These are phyloP conservation scores for Podaxis mareebaensis DNA, from an alignment of 768 basidiomycete genomes.

Conservation along the genomic window DNA sequence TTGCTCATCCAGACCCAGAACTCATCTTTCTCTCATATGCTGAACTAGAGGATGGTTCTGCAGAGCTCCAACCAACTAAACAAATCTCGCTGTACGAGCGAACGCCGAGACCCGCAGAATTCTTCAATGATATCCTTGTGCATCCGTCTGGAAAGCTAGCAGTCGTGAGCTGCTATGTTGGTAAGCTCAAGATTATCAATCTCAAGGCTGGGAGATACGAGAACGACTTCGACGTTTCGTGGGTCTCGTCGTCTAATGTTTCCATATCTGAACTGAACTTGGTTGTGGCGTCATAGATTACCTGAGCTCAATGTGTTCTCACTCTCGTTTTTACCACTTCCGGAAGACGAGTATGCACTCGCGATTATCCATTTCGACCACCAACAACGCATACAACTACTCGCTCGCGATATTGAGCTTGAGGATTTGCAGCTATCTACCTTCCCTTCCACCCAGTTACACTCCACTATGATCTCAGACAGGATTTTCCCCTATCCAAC, in stretches of 20 bases:
- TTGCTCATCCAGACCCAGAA: slow-evolving; percentile 77
- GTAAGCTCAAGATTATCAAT: slow-evolving; percentile 65
- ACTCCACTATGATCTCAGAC: slow-evolving; percentile 52
- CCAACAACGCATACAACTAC: slow-evolving; percentile 59
- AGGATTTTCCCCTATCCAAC: slow-evolving; percentile 46
- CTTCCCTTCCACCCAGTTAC: slow-evolving; percentile 47
- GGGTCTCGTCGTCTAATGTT: slow-evolving; percentile 27
- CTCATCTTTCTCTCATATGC: slow-evolving; percentile 62
- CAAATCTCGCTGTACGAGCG: slow-evolving; percentile 58
- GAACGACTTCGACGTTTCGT: slow-evolving; percentile 68
- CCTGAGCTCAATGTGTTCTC: slow-evolving; percentile 70
- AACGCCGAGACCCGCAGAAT: slow-evolving; percentile 63
- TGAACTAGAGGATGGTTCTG: slow-evolving; percentile 32
- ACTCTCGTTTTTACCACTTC: slow-evolving; percentile 57
- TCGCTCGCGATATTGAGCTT: slow-evolving; percentile 55
- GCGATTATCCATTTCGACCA: slow-evolving; percentile 72
- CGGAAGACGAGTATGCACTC: slow-evolving; percentile 47
- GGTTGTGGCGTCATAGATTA: slow-evolving; percentile 38
- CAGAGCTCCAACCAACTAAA: slow-evolving; percentile 41
- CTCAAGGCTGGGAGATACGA: slow-evolving; percentile 56
- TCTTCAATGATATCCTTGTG: slow-evolving; percentile 68
- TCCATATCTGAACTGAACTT: slow-evolving; percentile 4
- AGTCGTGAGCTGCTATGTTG: slow-evolving; percentile 65
- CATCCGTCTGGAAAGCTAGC: slow-evolving; percentile 62
- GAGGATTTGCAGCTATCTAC: slow-evolving; percentile 51